These are phyloP conservation scores for Pythium dissotocum DNA, from an alignment of 352 stramenopile species.

Conservation along the genomic window DNA sequence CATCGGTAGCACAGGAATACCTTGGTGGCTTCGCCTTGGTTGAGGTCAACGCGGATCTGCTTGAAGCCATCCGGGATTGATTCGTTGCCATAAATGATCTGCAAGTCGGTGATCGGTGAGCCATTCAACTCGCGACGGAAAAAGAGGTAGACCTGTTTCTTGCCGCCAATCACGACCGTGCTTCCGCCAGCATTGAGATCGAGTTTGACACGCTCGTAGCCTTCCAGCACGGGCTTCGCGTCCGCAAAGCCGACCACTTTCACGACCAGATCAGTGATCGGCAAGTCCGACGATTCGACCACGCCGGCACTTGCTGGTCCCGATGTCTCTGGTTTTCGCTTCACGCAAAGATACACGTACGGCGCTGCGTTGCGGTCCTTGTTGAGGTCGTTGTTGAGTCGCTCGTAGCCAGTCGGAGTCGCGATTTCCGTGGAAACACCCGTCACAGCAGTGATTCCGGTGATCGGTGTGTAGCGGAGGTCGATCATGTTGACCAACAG, in stretches of 20 bases:
- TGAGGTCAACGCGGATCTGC: slow-evolving; percentile 83
- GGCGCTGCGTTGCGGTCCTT: slow-evolving; percentile 75
- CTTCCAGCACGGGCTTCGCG: slow-evolving; percentile 56
- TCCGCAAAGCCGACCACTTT: slow-evolving; percentile 63
- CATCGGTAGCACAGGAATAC: slow-evolving; percentile 87
- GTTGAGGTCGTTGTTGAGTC: slow-evolving; percentile 84
- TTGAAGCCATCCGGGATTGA: slow-evolving; percentile 86
- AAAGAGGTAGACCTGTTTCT: slow-evolving; percentile 89
- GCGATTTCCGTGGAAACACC: slow-evolving; percentile 69
- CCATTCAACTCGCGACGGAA: slow-evolving; percentile 69
- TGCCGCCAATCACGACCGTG: slow-evolving; percentile 41
- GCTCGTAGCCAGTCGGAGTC: slow-evolving; percentile 67
- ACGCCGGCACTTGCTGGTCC: slow-evolving; percentile 26
- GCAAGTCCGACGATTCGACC: slow-evolving; percentile 29
- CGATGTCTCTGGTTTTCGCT: slow-evolving; percentile 53
- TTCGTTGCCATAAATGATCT: slow-evolving; percentile 80
- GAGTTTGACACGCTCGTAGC: slow-evolving; percentile 80
- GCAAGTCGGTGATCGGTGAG: slow-evolving; percentile 84
- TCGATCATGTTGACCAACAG: slow-evolving; percentile 90
- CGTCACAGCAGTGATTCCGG: slow-evolving; percentile 71
- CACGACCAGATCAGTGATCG: slow-evolving; percentile 82
- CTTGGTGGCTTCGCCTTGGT: slow-evolving; percentile 81
- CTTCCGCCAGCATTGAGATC: slow-evolving; percentile 79
- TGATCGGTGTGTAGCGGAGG: slow-evolving; percentile 86
- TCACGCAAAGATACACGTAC: slow-evolving; percentile 86